Conservation (phyloP, 345 rosid genomes). For the Melaleuca alternifolia region DNA sequence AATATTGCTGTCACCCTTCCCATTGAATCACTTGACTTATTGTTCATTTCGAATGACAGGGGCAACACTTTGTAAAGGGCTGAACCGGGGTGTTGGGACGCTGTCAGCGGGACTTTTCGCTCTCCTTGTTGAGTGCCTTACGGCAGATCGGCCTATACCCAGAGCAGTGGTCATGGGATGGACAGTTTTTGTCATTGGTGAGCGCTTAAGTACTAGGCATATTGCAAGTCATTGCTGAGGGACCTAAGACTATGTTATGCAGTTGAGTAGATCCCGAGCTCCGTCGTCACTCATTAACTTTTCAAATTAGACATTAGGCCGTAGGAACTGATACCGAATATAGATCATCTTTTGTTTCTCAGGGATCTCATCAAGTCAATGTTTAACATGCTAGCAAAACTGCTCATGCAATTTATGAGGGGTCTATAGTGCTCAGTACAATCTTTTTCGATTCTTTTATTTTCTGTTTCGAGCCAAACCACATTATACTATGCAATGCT, state of each 20-base stretch:
- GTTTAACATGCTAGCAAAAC: background rate
- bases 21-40: background rate
- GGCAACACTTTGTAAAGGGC: slow-evolving; percentile 68
- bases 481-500: background rate
- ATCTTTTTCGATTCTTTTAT: background rate
- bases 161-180: slow-evolving; percentile 65
- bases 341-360: background rate
- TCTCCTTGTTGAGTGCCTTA: slow-evolving; percentile 47
- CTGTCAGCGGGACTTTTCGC: slow-evolving; percentile 52
- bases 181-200: slow-evolving; percentile 64
- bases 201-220: background rate
- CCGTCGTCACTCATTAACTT: background rate
- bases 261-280: background rate
- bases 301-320: background rate
- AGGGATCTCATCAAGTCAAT: background rate
- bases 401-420: background rate
- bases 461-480: background rate
- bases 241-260: background rate
- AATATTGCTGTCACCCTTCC: background rate
- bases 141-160: slow-evolving; percentile 35
- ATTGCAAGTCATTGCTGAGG: background rate
- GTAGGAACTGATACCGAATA: background rate
- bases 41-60: slow-evolving; percentile 13
- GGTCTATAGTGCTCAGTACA: background rate
- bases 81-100: slow-evolving; percentile 69